phyloP scores from a whole-genome alignment of 164 flowering plant genomes.

The Magnolia sinica region DNA sequence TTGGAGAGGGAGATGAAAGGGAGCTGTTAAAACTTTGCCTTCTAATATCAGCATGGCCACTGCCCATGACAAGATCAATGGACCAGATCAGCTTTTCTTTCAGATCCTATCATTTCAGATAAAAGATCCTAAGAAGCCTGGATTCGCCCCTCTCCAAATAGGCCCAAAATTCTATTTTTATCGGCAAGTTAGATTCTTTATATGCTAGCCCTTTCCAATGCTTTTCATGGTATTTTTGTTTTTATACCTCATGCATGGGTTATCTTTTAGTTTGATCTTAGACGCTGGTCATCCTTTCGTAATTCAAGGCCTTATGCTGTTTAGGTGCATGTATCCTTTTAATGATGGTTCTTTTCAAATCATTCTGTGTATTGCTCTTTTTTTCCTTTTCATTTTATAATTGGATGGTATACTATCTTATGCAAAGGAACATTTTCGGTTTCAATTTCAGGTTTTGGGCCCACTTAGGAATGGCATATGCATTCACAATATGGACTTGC shows the following conservation, averaged over 20 bases:
- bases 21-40: too few relatives aligned
- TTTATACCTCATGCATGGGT: not conserved
- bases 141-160: too few relatives aligned
- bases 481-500: slow-evolving; percentile 84
- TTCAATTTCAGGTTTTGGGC: slow-evolving; percentile 60
- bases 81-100: too few relatives aligned
- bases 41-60: too few relatives aligned
- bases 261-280: not conserved
- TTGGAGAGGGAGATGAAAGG: too few relatives aligned
- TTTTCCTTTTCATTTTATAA: not conserved
- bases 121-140: too few relatives aligned
- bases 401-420: not conserved
- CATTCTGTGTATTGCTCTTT: not conserved
- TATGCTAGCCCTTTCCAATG: too few relatives aligned
- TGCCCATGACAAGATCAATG: too few relatives aligned
- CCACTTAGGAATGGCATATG: slow-evolving; percentile 71
- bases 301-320: not conserved
- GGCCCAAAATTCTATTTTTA: too few relatives aligned
- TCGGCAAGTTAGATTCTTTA: too few relatives aligned
- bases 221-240: not conserved
- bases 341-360: not conserved
- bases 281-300: not conserved
- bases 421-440: not conserved
- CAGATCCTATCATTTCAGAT: too few relatives aligned
- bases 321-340: not conserved